A percentile compares a stretch with the other conserved stretches of the same genome.
Evolutionary conservation across 306 rosid genomes (phyloP).

Genomic region (Myrica gale): DNA sequence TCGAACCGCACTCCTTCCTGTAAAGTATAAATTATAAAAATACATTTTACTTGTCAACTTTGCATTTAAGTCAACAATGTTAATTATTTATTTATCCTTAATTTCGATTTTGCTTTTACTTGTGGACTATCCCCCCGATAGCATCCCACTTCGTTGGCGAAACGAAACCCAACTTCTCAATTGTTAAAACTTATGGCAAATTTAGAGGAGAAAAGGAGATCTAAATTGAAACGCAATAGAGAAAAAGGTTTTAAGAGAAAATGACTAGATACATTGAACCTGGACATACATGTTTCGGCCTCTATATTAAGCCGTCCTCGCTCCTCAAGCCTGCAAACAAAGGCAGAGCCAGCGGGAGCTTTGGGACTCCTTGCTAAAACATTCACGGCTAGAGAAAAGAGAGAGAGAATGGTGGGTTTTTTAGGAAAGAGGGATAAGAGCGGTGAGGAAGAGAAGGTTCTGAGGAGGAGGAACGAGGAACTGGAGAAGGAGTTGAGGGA

Average conservation of each 20-base stretch:
- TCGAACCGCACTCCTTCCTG: too few relatives aligned
- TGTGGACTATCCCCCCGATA: too few relatives aligned
- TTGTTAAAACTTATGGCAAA: too few relatives aligned
- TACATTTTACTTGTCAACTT: too few relatives aligned
- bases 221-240: neutral
- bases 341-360: neutral
- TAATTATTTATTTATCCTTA: too few relatives aligned
- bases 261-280: slow-evolving; percentile 26
- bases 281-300: neutral
- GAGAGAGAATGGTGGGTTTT: neutral
- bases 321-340: neutral
- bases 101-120: too few relatives aligned
- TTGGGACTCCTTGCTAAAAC: neutral
- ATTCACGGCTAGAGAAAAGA: neutral
- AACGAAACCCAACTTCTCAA: too few relatives aligned
- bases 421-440: neutral
- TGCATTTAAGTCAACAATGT: too few relatives aligned
- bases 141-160: too few relatives aligned
- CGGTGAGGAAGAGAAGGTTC: slow-evolving; percentile 18
- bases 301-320: neutral
- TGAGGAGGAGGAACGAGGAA: slow-evolving; percentile 62
- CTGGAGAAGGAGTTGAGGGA: slow-evolving; percentile 66
- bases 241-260: neutral
- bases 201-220: too few relatives aligned
- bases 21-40: too few relatives aligned